Base-by-base conservation (phyloP, 768 basidiomycete genomes). In the Suillus weaverae region DNA sequence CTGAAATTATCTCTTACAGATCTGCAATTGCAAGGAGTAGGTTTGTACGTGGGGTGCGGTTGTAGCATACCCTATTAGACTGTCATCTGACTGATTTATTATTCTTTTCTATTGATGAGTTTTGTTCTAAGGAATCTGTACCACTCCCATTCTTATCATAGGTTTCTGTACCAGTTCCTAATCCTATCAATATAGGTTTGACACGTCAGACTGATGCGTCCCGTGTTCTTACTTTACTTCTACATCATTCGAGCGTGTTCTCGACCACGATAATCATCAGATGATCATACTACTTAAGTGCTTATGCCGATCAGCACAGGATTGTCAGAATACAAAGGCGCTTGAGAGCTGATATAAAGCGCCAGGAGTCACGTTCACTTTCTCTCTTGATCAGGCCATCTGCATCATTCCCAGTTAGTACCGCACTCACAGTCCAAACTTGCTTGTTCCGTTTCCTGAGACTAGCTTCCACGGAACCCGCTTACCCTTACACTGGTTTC, bases 1-100 rank as follows among this genome's bases (percentile, higher is more conserved):
- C 20, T 13, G 5, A 33, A n/a, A 66, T 18, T 11, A n/a, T 46
- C 30, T 11, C 36, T 61, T 46, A 32, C 60, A 80, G 81, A 43
- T 79, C 81, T 64, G 70, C 74, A 5, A 75, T 76, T 61, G 63
- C 78, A 32, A 74, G 76, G 38, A 80, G 79, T 64, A 74, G 66
- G 57, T 54, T 74, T 8, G 72, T 68, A 30, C 72, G 75, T 62
- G 74, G 76, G 0, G 18, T 68, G 18, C 68, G 75, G 63, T 74
- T 75, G 50, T 78, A 73, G 38, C 35, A 38, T 32, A 18, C 60
- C 26, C n/a, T 39, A 16, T 57, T 57, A 50, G 48, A 50, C 14
- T 13, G 48, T 5, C 46, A 22, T 22, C 36, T 57, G 36, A 57
- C 56, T 41, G 22, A 10, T 59, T 20, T 30, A 59, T 59, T 59